Evolutionary conservation across 371 early-diverging fungal genomes (phyloP), one percentile per base, ranked within the genome.

Genomic region (Mortierella sp.): DNA sequence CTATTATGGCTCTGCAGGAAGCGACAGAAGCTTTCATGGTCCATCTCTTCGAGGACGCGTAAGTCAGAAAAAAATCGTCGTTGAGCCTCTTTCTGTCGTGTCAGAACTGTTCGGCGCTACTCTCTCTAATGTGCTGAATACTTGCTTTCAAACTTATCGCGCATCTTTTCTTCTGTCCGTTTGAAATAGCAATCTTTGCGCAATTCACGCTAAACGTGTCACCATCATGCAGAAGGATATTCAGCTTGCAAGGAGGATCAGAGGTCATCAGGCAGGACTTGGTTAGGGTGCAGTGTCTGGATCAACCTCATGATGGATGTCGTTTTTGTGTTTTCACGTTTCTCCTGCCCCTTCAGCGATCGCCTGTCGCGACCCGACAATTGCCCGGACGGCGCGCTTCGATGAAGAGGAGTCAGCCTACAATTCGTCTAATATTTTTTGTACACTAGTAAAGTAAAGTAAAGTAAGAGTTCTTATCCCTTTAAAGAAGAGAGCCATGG

Each of bases 141-240:
- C 34, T 37, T 19, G 26, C 29, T 34, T 73, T 29, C 22, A 44
- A 45, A 47, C 31, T 26, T 45, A 16, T 47, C 24, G 26, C 24
- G n/a, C 44, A 2, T 64, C n/a, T 53, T 69, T 24, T 10, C 29
- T 66, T 43, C 52, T 61, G 29, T 39, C 43, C 31, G 1, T 43
- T 52, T 16, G 5, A 52, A 68, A 44, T 84, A 93, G 93, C 2
- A 96, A 96, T 78, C 89, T 95, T 39, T 98, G 97, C 79, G 97
- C 98, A 0, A 93, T 97, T 64, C 98, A 99, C 79, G 98, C 97
- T 7, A 97, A 96, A 86, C 90, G 99, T 34, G 98, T 98, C 19
- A 99, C 99, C 0, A 80, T 98, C 16, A 95, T 97, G 95, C 93
- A 93, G 63, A 92, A 93, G 66, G 99, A 99, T 85, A 94, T 99